These are phyloP conservation scores for Saccharomycopsis fermentans DNA, from an alignment of 805 yeast genomes.

Conservation along the genomic window DNA sequence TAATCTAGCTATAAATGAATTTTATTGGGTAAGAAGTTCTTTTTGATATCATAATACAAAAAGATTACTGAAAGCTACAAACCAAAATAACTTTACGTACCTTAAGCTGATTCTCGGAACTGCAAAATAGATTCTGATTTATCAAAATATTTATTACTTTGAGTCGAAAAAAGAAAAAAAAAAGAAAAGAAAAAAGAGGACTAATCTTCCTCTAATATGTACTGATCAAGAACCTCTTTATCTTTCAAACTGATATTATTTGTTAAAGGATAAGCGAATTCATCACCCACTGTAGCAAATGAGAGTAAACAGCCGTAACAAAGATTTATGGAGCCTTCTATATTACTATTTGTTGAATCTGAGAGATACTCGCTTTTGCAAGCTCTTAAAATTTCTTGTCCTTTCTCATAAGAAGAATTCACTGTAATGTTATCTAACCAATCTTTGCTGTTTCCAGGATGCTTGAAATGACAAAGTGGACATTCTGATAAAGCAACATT, in stretches of 20 bases:
- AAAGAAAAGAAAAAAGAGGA: neutral
- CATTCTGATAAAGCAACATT: conserved; percentile 22
- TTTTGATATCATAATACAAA: too few species aligned
- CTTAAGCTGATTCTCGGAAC: too few species aligned
- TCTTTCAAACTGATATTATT: conserved; percentile 15
- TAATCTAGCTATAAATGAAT: too few species aligned
- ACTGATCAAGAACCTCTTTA: conserved; percentile 29
- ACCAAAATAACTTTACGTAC: too few species aligned
- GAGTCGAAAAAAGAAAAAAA: too few species aligned
- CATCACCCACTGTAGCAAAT: conserved; percentile 29
- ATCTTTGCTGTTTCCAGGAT: conserved; percentile 29
- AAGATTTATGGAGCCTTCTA: conserved; percentile 19
- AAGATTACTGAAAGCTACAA: too few species aligned
- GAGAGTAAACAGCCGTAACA: conserved; percentile 33
- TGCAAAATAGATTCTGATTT: too few species aligned
- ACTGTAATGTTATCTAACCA: conserved; percentile 37
- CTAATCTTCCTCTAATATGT: conserved; percentile 25
- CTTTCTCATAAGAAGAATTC: conserved; percentile 28
- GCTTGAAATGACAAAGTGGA: conserved; percentile 29
- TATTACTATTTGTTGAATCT: neutral
- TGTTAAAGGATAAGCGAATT: conserved; percentile 31
- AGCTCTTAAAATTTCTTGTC: conserved; percentile 14
- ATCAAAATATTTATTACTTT: too few species aligned
- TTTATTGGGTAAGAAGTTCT: too few species aligned
- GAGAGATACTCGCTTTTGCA: neutral